phyloP scores from a whole-genome alignment of 2,329 filamentous ascomycete species.

The Biscogniauxia sp. region DNA sequence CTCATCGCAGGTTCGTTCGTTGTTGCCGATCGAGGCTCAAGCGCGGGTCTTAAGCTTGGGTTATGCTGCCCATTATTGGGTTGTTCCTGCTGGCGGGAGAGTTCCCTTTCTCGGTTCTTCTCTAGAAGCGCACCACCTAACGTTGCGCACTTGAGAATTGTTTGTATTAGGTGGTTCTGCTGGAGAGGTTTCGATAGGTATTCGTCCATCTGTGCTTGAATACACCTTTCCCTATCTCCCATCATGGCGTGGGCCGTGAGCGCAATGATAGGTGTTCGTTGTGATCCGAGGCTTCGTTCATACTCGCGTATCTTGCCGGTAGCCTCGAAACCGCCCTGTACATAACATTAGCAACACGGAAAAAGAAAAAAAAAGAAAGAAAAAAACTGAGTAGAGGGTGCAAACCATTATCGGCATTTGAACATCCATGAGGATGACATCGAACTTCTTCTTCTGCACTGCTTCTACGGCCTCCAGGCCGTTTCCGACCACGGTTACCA shows the following conservation, averaged over 20 bases:
- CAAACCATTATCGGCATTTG: constrained; percentile 99
- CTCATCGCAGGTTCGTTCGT: constrained; percentile 59
- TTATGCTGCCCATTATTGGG: constrained; percentile 43
- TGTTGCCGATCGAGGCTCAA: constrained; percentile 65
- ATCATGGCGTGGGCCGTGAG: constrained; percentile 98
- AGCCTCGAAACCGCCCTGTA: constrained; percentile 88
- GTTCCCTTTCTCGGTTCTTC: constrained; percentile 65
- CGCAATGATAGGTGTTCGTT: constrained; percentile 91
- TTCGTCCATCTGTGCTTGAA: constrained; percentile 98
- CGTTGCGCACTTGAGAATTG: constrained; percentile 93
- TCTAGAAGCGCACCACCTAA: constrained; percentile 81
- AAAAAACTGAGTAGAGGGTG: constrained; percentile 4
- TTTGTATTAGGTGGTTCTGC: constrained; percentile 96
- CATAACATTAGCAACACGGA: constrained; percentile 4
- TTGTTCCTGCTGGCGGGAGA: constrained; percentile 49
- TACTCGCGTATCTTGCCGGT: constrained; percentile 96
- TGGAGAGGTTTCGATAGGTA: constrained; percentile 96
- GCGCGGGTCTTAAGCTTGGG: constrained; percentile 26
- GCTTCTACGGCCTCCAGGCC: constrained; percentile 89
- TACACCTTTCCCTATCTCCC: constrained; percentile 95
- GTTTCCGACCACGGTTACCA: constrained; percentile 90
- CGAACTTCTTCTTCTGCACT: constrained; percentile 89
- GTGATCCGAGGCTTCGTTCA: constrained; percentile 75
- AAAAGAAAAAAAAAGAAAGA: neutral
- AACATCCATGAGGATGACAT: constrained; percentile 98